Evolutionary conservation across 1,139 yeast species (phyloP), one percentile per base, ranked within the genome.

Genomic region (Zygosaccharomyces pseudobailii): DNA sequence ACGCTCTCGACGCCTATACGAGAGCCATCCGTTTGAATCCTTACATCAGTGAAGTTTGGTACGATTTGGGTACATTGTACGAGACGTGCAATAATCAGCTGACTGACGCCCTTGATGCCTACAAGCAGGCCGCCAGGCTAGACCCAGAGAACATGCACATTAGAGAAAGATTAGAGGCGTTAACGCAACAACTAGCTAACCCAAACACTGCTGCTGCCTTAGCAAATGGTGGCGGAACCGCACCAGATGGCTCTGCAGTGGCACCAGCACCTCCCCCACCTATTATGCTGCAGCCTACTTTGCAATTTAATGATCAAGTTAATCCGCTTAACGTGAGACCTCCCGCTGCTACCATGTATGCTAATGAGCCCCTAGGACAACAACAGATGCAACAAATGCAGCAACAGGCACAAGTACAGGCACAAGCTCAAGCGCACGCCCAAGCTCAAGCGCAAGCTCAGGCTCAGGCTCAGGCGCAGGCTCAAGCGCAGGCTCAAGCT

Each of bases 21-120:
- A 76, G 98, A 51, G 98, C 98, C 10, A 92, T 92, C 53, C 77
- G 97, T 58, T 78, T 92, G 59, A 92, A 92, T 61, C 98, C 98
- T 17, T 89, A 89, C 71, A 87, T 92, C 56, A 83, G 94, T 52
- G 98, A 92, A 68, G 98, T 92, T 25, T 92, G 98, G 98, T 92
- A 92, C 68, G 98, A 92, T 70, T 77, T 92, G 63, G 98, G 98
- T 49, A 92, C 97, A 2, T 73, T 92, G 43, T 92, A 92, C 68
- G 98, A 92, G 71, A 88, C 97, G 28, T 92, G 98, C 70, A 92
- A 90, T 70, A 90, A 90, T 69, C 98, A 92, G 71, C 79, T 90
- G 51, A 79, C 84, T 54, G 98, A 92, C 66, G 98, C 98, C 1
- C 73, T 92, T 55, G 97, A 92, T 69, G 98, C 98, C 6, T 92